phyloP scores from a whole-genome alignment of 208 protist genomes.

The Acanthamoeba lenticulata region DNA sequence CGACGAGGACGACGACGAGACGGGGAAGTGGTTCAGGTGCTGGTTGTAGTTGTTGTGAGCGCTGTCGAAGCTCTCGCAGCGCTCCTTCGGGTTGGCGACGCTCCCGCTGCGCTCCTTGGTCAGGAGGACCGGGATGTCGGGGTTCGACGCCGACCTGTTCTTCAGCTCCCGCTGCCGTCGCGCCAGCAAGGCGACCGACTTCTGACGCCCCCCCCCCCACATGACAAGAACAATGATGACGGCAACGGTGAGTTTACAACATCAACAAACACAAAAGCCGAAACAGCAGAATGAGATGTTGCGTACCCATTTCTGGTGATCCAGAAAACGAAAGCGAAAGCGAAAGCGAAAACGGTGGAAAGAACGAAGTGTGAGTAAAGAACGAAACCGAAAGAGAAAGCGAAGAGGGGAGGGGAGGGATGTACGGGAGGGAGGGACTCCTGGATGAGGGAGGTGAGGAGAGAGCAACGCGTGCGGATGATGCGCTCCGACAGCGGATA shows the following conservation, averaged over 20 bases:
- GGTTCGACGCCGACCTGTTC: not conserved
- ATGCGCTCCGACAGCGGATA: constrained; percentile 42
- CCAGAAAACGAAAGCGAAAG: not conserved
- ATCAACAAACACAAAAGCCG: too few species aligned
- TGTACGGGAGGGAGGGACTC: constrained; percentile 11
- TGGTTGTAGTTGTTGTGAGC: not conserved
- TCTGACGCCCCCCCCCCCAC: too few species aligned
- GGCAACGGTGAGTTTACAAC: too few species aligned
- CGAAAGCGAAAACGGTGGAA: not conserved
- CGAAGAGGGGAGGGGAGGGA: not conserved
- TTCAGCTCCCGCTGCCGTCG: not conserved
- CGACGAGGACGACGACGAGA: not conserved
- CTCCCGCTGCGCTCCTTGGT: not conserved
- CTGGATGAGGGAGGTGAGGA: constrained; percentile 32
- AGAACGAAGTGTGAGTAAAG: not conserved
- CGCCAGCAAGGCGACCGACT: not conserved
- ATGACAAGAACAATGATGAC: too few species aligned
- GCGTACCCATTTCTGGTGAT: not conserved
- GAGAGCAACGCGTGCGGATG: constrained; percentile 32
- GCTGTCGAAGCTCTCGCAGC: constrained; percentile 11
- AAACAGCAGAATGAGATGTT: too few species aligned
- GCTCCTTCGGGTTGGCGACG: not conserved
- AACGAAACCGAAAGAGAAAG: not conserved
- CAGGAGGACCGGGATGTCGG: not conserved
- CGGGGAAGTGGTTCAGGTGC: not conserved